Conservation (phyloP, 495 filamentous ascomycete species). For the Podospora australis region DNA sequence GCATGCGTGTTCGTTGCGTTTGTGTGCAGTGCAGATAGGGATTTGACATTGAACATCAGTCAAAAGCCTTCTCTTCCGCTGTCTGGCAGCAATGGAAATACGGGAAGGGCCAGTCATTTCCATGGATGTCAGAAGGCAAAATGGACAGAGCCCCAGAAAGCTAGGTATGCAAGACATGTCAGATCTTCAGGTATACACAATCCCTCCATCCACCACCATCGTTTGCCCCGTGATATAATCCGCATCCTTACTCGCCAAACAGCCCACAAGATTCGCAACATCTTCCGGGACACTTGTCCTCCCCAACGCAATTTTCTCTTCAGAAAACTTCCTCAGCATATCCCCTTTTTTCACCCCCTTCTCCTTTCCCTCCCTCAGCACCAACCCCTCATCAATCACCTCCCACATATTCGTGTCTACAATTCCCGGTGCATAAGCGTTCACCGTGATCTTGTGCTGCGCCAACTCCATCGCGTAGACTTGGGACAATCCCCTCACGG, state of each 20-base stretch:
- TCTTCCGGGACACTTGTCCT: slow-evolving; percentile 51
- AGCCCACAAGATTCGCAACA: slow-evolving; percentile 51
- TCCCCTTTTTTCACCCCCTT: slow-evolving; percentile 48
- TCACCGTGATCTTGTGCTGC: slow-evolving; percentile 52
- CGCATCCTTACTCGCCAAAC: slow-evolving; percentile 46
- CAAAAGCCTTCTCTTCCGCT: no score
- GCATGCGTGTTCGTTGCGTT: no score
- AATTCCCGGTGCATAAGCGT: slow-evolving; percentile 57
- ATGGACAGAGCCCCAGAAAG: no score
- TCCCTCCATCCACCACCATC: slow-evolving; percentile 55
- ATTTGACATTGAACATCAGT: no score
- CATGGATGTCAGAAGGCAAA: no score
- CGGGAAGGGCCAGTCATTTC: no score
- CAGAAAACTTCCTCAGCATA: slow-evolving; percentile 38
- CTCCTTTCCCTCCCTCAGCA: slow-evolving; percentile 31
- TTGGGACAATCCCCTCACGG: slow-evolving; percentile 53
- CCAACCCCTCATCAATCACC: slow-evolving; percentile 47
- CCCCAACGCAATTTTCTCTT: slow-evolving; percentile 44
- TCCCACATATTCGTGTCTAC: slow-evolving; percentile 59
- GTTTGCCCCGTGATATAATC: slow-evolving; percentile 60
- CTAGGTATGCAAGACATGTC: no score
- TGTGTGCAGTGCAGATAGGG: no score
- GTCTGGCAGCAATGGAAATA: no score
- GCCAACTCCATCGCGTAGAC: slow-evolving; percentile 54
- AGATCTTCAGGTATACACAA: slow-evolving; percentile 43